Base-by-base conservation (phyloP, 2,329 filamentous ascomycete genomes). In the Apiospora sp. region DNA sequence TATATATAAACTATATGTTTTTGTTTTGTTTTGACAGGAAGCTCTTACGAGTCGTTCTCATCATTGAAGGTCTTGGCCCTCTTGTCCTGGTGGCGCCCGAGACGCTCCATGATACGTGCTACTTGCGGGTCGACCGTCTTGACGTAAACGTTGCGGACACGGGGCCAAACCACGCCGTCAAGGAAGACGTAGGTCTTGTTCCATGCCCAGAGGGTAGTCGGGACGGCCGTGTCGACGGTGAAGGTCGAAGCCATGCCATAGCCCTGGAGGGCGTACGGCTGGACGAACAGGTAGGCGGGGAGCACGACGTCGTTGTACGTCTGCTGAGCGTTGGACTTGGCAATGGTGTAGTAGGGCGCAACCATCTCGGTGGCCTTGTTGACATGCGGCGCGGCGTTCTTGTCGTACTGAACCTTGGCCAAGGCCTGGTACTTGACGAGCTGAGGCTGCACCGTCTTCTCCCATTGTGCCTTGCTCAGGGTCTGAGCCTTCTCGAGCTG, bases 41-140 rank as follows among this genome's bases (percentile, higher is more conserved):
- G 58, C 79, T 80, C 83, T 80, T 73, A 83, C 79, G 73, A 72
- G 61, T 75, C 76, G 68, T 69, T 72, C 72, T 83, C 83, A 67
- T 84, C 83, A 67, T 74, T 27, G 24, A 41, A 64, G 13, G 80
- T 72, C 76, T 83, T 85, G 44, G 78, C 75, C 72, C 82, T 85
- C 72, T 77, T 79, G 27, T 89, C 87, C 75, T 87, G 68, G 82
- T 95, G 94, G 68, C 93, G 88, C 54, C 95, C 95, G 14, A 99
- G 88, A 67, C 95, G 92, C 84, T 98, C 93, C 16, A 94, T 94
- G 78, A 99, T 98, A 78, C 95, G 94, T 72, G 96, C 90, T 19
- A 99, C 88, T 82, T 99, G 97, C 19, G 97, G 97, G 84, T 98
- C 95, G 4, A 99, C 95, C 77, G 97, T 98, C 79, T 98, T 92